Evolutionary conservation across 345 rosid species (phyloP), one percentile per base, ranked within the genome.

Genomic region (Rhodamnia argentea): DNA sequence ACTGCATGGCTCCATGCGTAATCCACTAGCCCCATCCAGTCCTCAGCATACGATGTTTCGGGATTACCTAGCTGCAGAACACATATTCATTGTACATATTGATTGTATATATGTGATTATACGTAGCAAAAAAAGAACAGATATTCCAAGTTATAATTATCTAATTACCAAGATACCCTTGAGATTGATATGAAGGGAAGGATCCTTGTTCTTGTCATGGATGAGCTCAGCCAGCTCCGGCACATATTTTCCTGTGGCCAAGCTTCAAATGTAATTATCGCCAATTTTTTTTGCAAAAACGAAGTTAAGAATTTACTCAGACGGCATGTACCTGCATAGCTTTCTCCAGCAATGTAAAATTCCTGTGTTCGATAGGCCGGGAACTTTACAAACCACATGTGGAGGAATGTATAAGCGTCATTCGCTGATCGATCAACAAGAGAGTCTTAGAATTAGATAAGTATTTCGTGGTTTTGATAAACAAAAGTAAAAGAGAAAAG

Each of bases 1-100:
- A 96, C 91, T 1, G 98, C 98, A 89, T 96, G 99, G 88, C 99
- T 96, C 99, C 98, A 96, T 18, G 99, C 98, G 82, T 95, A 94
- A 87, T 96, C 99, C 86, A 95, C 93, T 75, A 92, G 62, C 10
- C 99, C 99, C 75, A 87, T 86, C 99, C 98, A 96, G 87, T 96
- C 99, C 76, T 96, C 97, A 2, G 93, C 92, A 23, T 87, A 90
- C 32, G 90, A 87, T 50, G 99, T 95, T 91, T 96, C 98, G 9
- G 99, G 99, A 90, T 96, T 96, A 20, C 99, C 99, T 90, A 96
- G 82, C 98, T 96, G 47, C 78, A 16, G 76, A 50, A 70, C 3
- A 51, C 52, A 51, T 11, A 12, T 51, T 12, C 52, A 51, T 51
- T 12, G 52, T 51, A 2, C 22, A 3, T 29, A 62, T 7, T 29